phyloP scores from a whole-genome alignment of 768 basidiomycete genomes.

The Pleurotus djamor region DNA sequence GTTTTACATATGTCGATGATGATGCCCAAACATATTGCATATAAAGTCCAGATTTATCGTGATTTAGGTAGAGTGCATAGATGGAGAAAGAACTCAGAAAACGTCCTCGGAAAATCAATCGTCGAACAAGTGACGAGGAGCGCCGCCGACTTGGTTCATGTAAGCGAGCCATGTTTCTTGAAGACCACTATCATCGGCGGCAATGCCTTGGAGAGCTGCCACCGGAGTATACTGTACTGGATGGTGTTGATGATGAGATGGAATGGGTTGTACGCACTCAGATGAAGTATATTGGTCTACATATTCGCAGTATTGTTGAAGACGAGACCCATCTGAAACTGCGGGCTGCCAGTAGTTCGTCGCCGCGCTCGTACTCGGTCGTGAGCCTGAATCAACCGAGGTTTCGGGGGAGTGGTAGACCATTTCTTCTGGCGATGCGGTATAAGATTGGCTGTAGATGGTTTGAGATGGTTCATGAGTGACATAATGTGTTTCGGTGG shows the following conservation, averaged over 20 bases:
- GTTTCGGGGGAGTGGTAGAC: not conserved
- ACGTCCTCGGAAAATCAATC: constrained; percentile 23
- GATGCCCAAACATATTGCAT: not conserved
- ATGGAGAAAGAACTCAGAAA: too few species aligned
- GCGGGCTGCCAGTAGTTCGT: not conserved
- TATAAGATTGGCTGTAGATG: not conserved
- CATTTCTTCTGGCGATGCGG: not conserved
- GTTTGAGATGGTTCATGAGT: not conserved
- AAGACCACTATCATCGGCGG: constrained; percentile 51
- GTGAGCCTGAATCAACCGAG: not conserved
- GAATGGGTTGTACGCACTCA: too few species aligned
- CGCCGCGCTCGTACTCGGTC: not conserved
- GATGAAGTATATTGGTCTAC: constrained; percentile 33
- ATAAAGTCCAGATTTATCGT: not conserved
- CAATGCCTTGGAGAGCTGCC: constrained; percentile 41
- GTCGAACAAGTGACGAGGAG: constrained; percentile 38
- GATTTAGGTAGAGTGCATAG: too few species aligned
- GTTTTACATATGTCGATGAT: not conserved
- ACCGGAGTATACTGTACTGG: constrained; percentile 26
- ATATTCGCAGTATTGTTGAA: not conserved
- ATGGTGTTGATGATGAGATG: too few species aligned
- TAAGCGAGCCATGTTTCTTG: constrained; percentile 74
- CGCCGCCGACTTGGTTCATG: constrained; percentile 50
- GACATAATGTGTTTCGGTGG: not conserved
- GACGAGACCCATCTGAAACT: too few species aligned